Percentiles rank a stretch among this genome's conserved stretches.
phyloP scores from a whole-genome alignment of 352 stramenopile species.

The Phytopythium kandeliae region DNA sequence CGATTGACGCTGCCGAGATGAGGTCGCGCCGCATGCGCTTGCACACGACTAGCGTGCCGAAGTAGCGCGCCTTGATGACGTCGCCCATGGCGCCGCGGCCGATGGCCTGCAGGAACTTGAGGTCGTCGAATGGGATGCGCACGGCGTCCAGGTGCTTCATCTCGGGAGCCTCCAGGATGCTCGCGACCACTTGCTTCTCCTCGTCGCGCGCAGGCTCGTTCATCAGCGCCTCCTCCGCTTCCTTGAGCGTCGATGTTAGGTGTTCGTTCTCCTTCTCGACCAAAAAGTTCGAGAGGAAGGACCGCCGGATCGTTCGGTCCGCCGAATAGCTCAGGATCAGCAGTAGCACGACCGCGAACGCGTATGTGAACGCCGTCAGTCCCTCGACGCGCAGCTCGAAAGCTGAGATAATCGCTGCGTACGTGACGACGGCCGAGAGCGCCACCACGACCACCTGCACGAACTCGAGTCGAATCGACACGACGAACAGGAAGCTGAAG shows the following conservation, averaged over 20 bases:
- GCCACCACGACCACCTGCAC: slow-evolving; percentile 79
- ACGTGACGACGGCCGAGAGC: slow-evolving; percentile 44
- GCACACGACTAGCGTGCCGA: slow-evolving; percentile 84
- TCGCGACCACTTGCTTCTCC: slow-evolving; percentile 65
- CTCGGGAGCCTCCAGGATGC: slow-evolving; percentile 58
- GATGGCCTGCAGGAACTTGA: slow-evolving; percentile 79
- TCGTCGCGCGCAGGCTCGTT: slow-evolving; percentile 71
- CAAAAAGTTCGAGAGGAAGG: slow-evolving; percentile 77
- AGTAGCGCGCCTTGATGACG: slow-evolving; percentile 87
- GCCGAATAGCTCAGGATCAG: slow-evolving; percentile 76
- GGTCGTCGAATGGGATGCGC: slow-evolving; percentile 78
- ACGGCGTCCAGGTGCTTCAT: slow-evolving; percentile 78
- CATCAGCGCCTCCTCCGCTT: slow-evolving; percentile 77
- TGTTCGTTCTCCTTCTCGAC: slow-evolving; percentile 85
- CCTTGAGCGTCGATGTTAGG: slow-evolving; percentile 68
- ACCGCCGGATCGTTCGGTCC: slow-evolving; percentile 72
- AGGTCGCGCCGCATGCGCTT: slow-evolving; percentile 85
- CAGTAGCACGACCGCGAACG: slow-evolving; percentile 61
- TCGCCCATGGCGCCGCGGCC: slow-evolving; percentile 77
- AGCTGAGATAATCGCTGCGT: slow-evolving; percentile 45
- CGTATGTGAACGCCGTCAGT: slow-evolving; percentile 56
- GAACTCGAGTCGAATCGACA: slow-evolving; percentile 86
- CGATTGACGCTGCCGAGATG: slow-evolving; percentile 63
- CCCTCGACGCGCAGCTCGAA: slow-evolving; percentile 61
- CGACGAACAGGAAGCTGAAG: slow-evolving; percentile 80